phyloP scores from a whole-genome alignment of 1,139 yeast species.

The Geotrichum cucujoidarum region DNA sequence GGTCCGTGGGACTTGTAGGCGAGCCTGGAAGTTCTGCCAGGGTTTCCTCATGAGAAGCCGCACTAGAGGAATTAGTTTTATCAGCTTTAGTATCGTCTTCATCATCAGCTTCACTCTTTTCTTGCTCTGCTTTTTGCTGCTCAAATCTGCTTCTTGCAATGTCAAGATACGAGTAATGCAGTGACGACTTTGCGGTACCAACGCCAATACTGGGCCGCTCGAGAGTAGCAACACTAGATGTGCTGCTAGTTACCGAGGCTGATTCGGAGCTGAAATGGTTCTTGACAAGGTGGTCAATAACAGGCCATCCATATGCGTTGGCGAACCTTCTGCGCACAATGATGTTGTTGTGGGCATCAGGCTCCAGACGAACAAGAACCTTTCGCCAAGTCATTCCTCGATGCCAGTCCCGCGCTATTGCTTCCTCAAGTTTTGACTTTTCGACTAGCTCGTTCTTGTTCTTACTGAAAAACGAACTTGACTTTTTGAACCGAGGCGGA shows the following conservation, averaged over 20 bases:
- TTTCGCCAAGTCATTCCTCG: constrained; percentile 84
- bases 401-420: constrained; percentile 87
- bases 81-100: neutral
- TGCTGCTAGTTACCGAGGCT: constrained; percentile 12
- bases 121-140: neutral
- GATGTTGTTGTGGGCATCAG: constrained; percentile 95
- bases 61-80: neutral
- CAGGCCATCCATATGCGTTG: constrained; percentile 96
- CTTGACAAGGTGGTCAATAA: constrained; percentile 69
- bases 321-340: constrained; percentile 84
- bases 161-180: neutral
- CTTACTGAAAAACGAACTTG: constrained; percentile 27
- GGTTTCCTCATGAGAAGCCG: neutral
- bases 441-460: constrained; percentile 35
- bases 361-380: constrained; percentile 76
- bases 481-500: constrained; percentile 33
- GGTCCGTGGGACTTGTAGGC: neutral
- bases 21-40: too few species aligned
- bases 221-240: neutral
- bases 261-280: constrained; percentile 47
- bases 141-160: neutral
- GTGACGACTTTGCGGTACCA: neutral
- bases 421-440: constrained; percentile 58
- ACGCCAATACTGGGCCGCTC: neutral
- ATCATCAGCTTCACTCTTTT: neutral